Percentiles rank a stretch among this genome's conserved stretches.
Evolutionary conservation across 176 grass and related monocot species (phyloP).

Genomic region (Zoysia japonica): DNA sequence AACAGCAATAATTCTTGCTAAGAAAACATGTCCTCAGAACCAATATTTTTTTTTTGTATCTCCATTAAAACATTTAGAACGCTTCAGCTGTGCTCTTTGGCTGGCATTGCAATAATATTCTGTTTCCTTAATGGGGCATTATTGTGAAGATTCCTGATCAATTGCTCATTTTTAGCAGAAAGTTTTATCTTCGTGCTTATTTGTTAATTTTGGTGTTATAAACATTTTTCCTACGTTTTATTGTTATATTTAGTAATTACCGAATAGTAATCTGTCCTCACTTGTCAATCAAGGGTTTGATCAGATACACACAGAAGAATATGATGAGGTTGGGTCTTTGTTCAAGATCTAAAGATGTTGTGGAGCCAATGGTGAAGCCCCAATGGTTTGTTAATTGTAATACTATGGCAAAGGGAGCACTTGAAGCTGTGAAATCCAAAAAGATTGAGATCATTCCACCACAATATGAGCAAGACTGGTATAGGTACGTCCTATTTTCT

Average conservation of each 20-base stretch:
- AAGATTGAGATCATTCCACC: conserved; percentile 86
- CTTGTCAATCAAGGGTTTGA: conserved; percentile 56
- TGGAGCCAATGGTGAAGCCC: conserved; percentile 82
- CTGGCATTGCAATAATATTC: not conserved
- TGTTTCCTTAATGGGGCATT: not conserved
- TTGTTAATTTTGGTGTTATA: not conserved
- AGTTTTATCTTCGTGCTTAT: not conserved
- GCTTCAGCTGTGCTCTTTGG: not conserved
- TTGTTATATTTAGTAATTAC: not conserved
- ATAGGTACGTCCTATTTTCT: conserved; percentile 51
- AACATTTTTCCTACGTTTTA: conserved; percentile 10
- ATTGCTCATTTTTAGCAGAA: not conserved
- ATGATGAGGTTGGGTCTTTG: conserved; percentile 85
- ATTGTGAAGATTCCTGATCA: not conserved
- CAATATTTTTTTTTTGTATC: not conserved
- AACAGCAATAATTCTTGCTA: not conserved
- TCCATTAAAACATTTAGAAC: not conserved
- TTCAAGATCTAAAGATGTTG: conserved; percentile 84
- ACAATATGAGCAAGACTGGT: conserved; percentile 91
- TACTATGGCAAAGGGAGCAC: conserved; percentile 69
- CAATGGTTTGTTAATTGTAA: conserved; percentile 89
- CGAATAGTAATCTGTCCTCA: conserved; percentile 23
- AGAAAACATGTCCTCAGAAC: not conserved
- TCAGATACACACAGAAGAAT: conserved; percentile 75
- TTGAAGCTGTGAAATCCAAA: conserved; percentile 75